Evolutionary conservation across 352 stramenopile species (phyloP).

Genomic region (Pythium myriotylum): DNA sequence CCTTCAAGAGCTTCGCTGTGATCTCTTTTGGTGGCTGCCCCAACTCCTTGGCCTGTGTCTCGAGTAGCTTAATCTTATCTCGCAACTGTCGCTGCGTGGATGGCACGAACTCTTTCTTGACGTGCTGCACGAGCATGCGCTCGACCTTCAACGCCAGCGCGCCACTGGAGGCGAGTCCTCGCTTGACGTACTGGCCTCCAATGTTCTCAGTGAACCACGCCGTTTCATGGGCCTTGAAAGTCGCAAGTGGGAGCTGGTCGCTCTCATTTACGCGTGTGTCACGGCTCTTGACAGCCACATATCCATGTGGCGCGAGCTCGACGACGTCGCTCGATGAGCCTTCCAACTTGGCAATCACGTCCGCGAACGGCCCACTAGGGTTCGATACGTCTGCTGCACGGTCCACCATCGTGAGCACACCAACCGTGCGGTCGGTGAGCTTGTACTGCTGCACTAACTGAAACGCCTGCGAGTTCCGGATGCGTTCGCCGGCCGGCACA

Average conservation of each 20-base stretch:
- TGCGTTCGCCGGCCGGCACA: constrained; percentile 36
- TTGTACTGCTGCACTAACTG: constrained; percentile 44
- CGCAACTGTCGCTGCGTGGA: constrained; percentile 18
- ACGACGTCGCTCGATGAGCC: constrained; percentile 36
- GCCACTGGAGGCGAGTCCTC: constrained; percentile 31
- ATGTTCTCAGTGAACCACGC: constrained; percentile 35
- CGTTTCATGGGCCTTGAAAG: constrained; percentile 31
- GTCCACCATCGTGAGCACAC: constrained; percentile 52
- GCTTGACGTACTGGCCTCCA: constrained; percentile 26
- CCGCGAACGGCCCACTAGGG: constrained; percentile 27
- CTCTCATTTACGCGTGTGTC: constrained; percentile 24
- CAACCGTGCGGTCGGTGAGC: constrained; percentile 38
- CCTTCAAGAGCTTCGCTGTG: not conserved
- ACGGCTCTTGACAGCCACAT: constrained; percentile 44
- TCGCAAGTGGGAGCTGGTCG: constrained; percentile 23
- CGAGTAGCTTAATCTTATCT: not conserved
- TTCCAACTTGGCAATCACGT: constrained; percentile 33
- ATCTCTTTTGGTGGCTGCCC: not conserved
- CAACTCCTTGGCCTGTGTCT: not conserved
- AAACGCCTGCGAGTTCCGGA: constrained; percentile 48
- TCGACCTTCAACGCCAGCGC: constrained; percentile 36
- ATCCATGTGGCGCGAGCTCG: constrained; percentile 38
- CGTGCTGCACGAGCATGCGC: constrained; percentile 38
- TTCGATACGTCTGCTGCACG: constrained; percentile 30
- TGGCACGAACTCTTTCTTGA: constrained; percentile 34